Percentiles rank a stretch among this genome's conserved stretches.
Conservation (phyloP, 768 basidiomycete species). For the Suillus brevipes region DNA sequence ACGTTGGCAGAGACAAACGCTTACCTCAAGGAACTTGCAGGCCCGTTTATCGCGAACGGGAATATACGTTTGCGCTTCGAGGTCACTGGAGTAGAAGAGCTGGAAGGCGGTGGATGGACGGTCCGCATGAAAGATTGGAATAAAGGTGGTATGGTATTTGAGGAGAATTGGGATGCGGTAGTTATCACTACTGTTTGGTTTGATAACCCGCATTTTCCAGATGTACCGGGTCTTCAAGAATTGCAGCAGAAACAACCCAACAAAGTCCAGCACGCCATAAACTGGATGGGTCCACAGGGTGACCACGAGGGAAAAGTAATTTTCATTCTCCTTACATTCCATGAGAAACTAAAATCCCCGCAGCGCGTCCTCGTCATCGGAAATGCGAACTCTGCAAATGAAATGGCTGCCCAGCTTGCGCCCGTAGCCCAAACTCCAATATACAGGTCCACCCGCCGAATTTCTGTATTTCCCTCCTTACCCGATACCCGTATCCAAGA, state of each 20-base stretch:
- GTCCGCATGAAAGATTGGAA: constrained; percentile 41
- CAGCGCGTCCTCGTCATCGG: constrained; percentile 50
- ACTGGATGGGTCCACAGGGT: constrained; percentile 39
- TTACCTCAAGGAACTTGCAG: constrained; percentile 29
- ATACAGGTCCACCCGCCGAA: constrained; percentile 47
- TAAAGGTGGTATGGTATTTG: constrained; percentile 22
- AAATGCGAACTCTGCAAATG: constrained; percentile 55
- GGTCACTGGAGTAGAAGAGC: constrained; percentile 40
- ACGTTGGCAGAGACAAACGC: constrained; percentile 28
- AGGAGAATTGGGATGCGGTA: constrained; percentile 50
- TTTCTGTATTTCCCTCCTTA: constrained; percentile 43
- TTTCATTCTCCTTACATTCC: not conserved
- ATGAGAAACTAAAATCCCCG: not conserved
- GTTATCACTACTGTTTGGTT: constrained; percentile 49
- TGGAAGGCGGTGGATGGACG: constrained; percentile 38
- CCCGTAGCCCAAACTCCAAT: constrained; percentile 41
- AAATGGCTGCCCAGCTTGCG: constrained; percentile 49
- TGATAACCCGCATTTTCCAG: constrained; percentile 47
- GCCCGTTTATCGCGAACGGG: constrained; percentile 25
- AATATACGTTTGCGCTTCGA: constrained; percentile 44
- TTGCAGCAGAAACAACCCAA: constrained; percentile 30
- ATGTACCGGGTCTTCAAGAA: constrained; percentile 42
- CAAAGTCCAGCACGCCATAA: constrained; percentile 42
- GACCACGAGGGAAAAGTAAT: constrained; percentile 37
- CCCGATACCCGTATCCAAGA: constrained; percentile 44